Evolutionary conservation across 805 yeast genomes (phyloP), one percentile per base, ranked within the genome.

Genomic region (Priceomyces haplophilus): DNA sequence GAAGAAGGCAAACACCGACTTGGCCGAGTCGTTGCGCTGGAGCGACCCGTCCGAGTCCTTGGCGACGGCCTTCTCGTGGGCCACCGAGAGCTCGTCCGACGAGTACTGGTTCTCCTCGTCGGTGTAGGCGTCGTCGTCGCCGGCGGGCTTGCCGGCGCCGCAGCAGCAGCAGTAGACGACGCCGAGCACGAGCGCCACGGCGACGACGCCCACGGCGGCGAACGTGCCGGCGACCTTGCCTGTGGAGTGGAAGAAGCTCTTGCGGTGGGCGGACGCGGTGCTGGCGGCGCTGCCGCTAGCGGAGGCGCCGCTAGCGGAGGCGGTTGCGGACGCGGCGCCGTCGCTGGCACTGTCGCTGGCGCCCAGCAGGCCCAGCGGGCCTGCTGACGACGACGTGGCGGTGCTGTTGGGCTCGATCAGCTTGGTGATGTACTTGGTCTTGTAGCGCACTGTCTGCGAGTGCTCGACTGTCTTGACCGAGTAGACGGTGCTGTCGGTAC

Each of bases 181-280:
- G 0, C 70, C 64, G 0, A 64, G 51, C 1, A 83, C 38, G 0
- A 81, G 37, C 1, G 72, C 72, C 0, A 78, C 52, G 0, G 65
- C 76, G 1, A 82, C 81, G 1, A 88, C 52, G 1, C 90, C 96
- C 13, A 88, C 93, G 0, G 78, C 89, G 2, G 85, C 79, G 62
- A 88, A 88, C 0, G 88, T 85, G 3, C 95, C 96, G 0, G 90
- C 95, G 1, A 88, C 93, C 56, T 83, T 85, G 0, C 91, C 95
- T 36, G 78, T 78, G 37, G 79, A 67, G 44, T 74, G 71, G 72
- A 85, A 88, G 56, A 83, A 88, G 2, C 81, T 67, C 15, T 53
- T 55, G 7, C 53, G 53, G 31, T 31, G 6, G 6, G 17, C 17
- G 7, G 19, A 6, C 17, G 35, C 8, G 8, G 12, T 24, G 27